These are phyloP conservation scores for Malassezia brasiliensis DNA, from an alignment of 1,284 basidiomycete genomes.

Conservation along the genomic window DNA sequence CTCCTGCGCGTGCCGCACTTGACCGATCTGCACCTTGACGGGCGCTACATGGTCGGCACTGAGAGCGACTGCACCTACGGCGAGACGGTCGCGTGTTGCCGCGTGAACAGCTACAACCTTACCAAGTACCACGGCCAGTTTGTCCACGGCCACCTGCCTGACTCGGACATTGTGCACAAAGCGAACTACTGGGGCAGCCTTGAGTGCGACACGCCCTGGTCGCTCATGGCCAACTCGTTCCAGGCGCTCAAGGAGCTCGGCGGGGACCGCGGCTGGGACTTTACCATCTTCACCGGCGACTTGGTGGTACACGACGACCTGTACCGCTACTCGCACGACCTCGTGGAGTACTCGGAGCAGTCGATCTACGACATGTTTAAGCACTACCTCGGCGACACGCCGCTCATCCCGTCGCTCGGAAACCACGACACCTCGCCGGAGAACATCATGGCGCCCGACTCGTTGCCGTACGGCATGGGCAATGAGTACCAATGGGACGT, in stretches of 20 bases:
- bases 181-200: conserved; percentile 43
- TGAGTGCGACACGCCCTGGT: conserved; percentile 61
- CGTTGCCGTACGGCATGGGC: conserved; percentile 28
- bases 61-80: conserved; percentile 65
- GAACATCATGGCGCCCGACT: conserved; percentile 28
- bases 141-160: conserved; percentile 40
- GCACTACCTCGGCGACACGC: conserved; percentile 28
- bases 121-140: conserved; percentile 41
- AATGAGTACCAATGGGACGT: conserved; percentile 41
- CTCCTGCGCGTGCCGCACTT: conserved; percentile 63
- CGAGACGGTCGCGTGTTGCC: conserved; percentile 57
- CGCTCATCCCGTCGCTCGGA: conserved; percentile 40
- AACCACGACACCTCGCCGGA: conserved; percentile 44
- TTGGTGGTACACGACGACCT: conserved; percentile 54
- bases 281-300: conserved; percentile 66
- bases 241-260: conserved; percentile 60
- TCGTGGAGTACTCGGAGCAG: conserved; percentile 42
- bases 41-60: conserved; percentile 64
- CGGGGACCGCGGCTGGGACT: conserved; percentile 58
- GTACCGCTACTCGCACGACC: conserved; percentile 37
- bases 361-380: conserved; percentile 36
- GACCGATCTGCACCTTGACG: conserved; percentile 69
- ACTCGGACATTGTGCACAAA: conserved; percentile 24
- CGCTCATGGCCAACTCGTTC: conserved; percentile 58
- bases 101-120: conserved; percentile 55